Evolutionary conservation across 176 grass and related monocot genomes (phyloP).

Genomic region (Saccharum officinarum): DNA sequence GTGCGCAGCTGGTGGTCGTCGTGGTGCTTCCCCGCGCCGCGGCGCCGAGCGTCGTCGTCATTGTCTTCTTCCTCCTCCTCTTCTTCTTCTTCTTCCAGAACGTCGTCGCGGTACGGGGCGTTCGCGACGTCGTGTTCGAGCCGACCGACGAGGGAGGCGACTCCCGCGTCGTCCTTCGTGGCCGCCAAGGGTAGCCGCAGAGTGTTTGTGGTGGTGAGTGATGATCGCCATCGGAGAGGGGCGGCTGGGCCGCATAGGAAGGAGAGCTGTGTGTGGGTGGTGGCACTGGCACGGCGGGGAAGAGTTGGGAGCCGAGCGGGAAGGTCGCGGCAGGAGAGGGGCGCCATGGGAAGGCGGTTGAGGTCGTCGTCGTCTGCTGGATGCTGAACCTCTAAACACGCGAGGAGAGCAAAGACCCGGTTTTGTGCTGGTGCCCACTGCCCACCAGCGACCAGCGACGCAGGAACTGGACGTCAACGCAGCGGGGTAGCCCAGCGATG

Average conservation of each 20-base stretch:
- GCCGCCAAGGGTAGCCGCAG: conserved; percentile 29
- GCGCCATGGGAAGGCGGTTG: conserved; percentile 23
- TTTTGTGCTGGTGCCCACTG: not conserved
- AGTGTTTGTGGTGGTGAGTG: not conserved
- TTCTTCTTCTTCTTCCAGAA: not conserved
- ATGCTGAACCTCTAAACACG: not conserved
- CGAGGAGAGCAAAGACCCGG: not conserved
- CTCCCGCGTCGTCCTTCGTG: conserved; percentile 23
- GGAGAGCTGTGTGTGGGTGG: conserved; percentile 5
- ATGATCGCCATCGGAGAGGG: not conserved
- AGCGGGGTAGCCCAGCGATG: not conserved
- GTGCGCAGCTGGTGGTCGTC: conserved; percentile 5
- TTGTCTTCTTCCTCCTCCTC: conserved; percentile 20
- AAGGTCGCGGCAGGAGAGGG: conserved; percentile 25
- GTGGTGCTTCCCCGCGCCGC: not conserved
- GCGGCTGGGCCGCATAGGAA: conserved; percentile 19
- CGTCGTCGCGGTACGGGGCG: not conserved
- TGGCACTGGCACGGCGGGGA: not conserved
- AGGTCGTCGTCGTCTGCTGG: not conserved
- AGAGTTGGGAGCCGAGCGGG: conserved; percentile 22
- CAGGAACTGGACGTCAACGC: not conserved
- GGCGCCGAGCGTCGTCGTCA: not conserved
- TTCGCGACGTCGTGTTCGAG: conserved; percentile 27
- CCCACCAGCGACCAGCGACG: not conserved
- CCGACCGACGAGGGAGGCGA: conserved; percentile 53